Base-by-base conservation (phyloP, 2,329 filamentous ascomycete genomes). In the Diaporthe sp. region DNA sequence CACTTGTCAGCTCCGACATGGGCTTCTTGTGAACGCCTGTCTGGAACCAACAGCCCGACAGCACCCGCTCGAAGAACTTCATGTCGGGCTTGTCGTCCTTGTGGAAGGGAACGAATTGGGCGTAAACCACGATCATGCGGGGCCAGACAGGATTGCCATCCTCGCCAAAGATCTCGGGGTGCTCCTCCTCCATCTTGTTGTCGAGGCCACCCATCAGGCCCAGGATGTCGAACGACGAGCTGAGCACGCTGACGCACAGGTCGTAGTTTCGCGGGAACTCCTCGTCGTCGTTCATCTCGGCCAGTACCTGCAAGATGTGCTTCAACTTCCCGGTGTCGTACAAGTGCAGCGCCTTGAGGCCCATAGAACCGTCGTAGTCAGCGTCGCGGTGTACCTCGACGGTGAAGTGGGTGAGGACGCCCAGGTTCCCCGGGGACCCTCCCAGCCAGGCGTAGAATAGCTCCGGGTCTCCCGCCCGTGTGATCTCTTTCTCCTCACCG, bases 391-490 rank as follows among this genome's bases (percentile, higher is more conserved):
- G 73, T 28, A 85, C 84, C 74, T 86, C 82, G 38, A 87, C 80
- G 0, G 88, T 91, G 80, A 89, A 85, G 9, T 89, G 90, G 0
- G 86, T 85, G 4, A 92, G 85, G 4, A 92, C 84, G 1, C 87
- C 90, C 67, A 90, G 89, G 45, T 88, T 91, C 1, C 89, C 89
- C 0, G 87, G 88, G 3, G 90, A 90, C 3, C 90, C 89, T 4
- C 90, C 89, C 10, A 86, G 83, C 4, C 91, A 82, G 2, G 89
- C 90, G 84, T 88, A 92, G 81, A 90, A 92, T 0, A 92, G 83
- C 52, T 92, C 90, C 0, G 85, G 77, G 70, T 92, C 85, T n/a
- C 83, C 80, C 0, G 83, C 77, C n/a, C 83, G 86, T 25, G 84
- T 87, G 5, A 90, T 84, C 6, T 84, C 85, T 1, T 87, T 79